Percentiles rank a stretch among this genome's conserved stretches.
These are phyloP conservation scores for Solanum ossicruentum DNA, from an alignment of 257 asterid species.

Conservation along the genomic window DNA sequence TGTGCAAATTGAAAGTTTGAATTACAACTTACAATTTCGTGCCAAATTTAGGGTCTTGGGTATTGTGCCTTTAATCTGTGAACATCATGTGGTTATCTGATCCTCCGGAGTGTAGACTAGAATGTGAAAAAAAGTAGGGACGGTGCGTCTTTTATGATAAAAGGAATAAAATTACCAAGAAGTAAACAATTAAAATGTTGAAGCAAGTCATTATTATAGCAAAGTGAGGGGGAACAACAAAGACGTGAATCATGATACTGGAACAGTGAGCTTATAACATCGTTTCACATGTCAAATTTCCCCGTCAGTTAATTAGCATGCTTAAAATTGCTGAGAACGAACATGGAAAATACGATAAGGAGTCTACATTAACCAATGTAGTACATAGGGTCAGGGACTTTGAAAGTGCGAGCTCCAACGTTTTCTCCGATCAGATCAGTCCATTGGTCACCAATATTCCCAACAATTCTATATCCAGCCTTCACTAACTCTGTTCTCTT, in stretches of 20 bases:
- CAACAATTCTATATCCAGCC: conserved; percentile 19
- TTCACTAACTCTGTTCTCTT: conserved; percentile 14
- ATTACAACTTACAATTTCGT: too few relatives aligned
- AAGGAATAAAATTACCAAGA: background rate
- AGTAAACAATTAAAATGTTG: background rate
- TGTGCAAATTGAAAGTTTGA: too few relatives aligned
- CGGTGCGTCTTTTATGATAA: background rate
- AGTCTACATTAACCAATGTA: background rate
- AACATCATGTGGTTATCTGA: background rate
- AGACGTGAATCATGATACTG: background rate
- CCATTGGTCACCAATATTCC: conserved; percentile 30
- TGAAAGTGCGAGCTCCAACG: conserved; percentile 19
- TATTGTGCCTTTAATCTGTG: background rate
- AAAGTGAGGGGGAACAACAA: background rate
- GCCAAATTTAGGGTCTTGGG: too few relatives aligned
- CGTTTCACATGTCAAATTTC: background rate
- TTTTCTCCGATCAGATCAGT: conserved; percentile 17
- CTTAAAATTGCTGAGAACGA: background rate
- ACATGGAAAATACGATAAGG: background rate
- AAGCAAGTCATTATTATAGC: background rate
- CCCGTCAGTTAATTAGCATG: background rate
- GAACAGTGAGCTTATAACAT: background rate
- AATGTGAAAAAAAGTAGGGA: background rate
- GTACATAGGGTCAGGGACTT: conserved; percentile 28
- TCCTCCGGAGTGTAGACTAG: background rate